phyloP scores from a whole-genome alignment of 2,329 filamentous ascomycete genomes.

The Aspergillus vadensis region DNA sequence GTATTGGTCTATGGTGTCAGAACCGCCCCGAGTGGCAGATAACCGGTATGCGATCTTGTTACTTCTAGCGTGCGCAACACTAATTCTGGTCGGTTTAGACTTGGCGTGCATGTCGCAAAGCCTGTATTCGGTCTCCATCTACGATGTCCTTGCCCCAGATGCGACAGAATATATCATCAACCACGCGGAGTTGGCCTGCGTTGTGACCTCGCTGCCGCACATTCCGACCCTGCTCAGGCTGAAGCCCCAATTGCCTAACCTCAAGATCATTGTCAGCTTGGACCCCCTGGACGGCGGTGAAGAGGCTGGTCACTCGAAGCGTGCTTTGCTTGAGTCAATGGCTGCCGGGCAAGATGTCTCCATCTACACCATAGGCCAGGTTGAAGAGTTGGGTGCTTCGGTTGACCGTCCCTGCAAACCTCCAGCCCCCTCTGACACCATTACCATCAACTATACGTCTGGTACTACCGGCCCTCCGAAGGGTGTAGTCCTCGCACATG shows the following conservation, averaged over 20 bases:
- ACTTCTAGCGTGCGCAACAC: not conserved
- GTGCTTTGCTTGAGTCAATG: slow-evolving; percentile 72
- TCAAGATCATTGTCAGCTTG: slow-evolving; percentile 87
- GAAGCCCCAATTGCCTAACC: slow-evolving; percentile 70
- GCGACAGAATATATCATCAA: slow-evolving; percentile 95
- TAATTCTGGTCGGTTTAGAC: slow-evolving; percentile 55
- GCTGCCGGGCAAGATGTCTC: slow-evolving; percentile 72
- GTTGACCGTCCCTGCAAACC: slow-evolving; percentile 70
- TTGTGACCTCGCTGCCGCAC: slow-evolving; percentile 78
- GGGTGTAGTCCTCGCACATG: slow-evolving; percentile 73
- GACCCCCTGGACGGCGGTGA: slow-evolving; percentile 83
- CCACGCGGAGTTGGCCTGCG: slow-evolving; percentile 73
- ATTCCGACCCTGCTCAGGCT: slow-evolving; percentile 80
- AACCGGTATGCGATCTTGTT: slow-evolving; percentile 54
- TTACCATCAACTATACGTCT: slow-evolving; percentile 73
- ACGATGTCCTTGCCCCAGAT: slow-evolving; percentile 91
- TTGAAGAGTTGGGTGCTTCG: slow-evolving; percentile 76
- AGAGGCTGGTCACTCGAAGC: slow-evolving; percentile 74
- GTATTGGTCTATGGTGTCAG: slow-evolving; percentile 81
- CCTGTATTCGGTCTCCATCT: slow-evolving; percentile 88
- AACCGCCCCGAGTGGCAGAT: slow-evolving; percentile 91
- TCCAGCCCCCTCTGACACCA: slow-evolving; percentile 71
- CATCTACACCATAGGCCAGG: slow-evolving; percentile 76
- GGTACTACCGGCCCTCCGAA: slow-evolving; percentile 67
- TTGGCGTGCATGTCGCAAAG: slow-evolving; percentile 83